A percentile compares a stretch with the other conserved stretches of the same genome.
These are phyloP conservation scores for Tubosaeta sp. DNA, from an alignment of 768 basidiomycete genomes.

Conservation along the genomic window DNA sequence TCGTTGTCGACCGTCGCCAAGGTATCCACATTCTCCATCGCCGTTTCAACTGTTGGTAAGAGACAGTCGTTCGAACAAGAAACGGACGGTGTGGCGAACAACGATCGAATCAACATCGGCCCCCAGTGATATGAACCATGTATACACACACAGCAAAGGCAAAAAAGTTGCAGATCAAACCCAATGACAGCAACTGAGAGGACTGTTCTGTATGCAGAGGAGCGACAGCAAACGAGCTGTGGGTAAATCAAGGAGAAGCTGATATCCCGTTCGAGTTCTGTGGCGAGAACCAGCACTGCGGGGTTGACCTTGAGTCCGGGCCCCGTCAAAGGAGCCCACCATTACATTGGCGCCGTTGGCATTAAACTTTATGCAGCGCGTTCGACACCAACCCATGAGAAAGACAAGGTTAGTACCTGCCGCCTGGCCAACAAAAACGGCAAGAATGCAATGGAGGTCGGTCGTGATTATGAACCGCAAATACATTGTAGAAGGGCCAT, in stretches of 20 bases:
- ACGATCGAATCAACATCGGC: not conserved
- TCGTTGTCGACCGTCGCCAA: constrained; percentile 5
- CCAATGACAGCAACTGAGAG: not conserved
- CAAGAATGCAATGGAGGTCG: constrained; percentile 16
- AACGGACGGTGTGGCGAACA: not conserved
- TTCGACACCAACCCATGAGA: not conserved
- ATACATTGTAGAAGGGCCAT: constrained; percentile 11
- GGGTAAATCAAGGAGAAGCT: constrained; percentile 15
- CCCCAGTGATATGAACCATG: not conserved
- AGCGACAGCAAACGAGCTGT: not conserved
- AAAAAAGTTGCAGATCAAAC: not conserved
- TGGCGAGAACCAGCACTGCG: constrained; percentile 7
- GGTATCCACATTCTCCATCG: constrained; percentile 9
- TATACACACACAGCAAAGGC: not conserved
- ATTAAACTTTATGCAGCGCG: not conserved
- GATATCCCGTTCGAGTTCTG: not conserved
- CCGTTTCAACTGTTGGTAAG: not conserved
- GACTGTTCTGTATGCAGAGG: not conserved
- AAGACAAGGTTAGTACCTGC: constrained; percentile 7
- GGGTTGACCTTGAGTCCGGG: not conserved
- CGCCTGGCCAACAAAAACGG: not conserved
- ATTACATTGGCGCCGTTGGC: not conserved
- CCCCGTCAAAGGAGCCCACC: constrained; percentile 1
- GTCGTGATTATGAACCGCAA: not conserved
- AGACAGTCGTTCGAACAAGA: not conserved